phyloP scores from a whole-genome alignment of 2,329 filamentous ascomycete species.

The Mycogone perniciosa region DNA sequence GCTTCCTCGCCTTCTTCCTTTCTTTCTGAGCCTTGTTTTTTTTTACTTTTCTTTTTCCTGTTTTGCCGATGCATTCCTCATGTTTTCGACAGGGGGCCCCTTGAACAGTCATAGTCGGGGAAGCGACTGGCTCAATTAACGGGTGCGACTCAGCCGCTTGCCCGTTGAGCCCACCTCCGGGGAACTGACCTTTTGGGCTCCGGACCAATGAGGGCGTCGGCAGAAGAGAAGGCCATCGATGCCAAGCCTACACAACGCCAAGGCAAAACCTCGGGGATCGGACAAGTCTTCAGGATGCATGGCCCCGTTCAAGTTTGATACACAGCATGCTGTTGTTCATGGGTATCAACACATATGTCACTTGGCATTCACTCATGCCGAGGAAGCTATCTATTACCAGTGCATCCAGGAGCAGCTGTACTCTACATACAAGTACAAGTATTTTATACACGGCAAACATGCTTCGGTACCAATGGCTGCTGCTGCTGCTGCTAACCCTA shows the following conservation, averaged over 20 bases:
- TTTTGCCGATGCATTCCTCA: not conserved
- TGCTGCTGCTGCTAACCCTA: too few relatives aligned
- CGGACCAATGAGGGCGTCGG: constrained; percentile 7
- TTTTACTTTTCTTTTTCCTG: not conserved
- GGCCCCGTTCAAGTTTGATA: too few relatives aligned
- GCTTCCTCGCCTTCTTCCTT: not conserved
- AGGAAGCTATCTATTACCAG: too few relatives aligned
- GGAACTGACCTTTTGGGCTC: constrained; percentile 6
- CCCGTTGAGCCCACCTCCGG: constrained; percentile 5
- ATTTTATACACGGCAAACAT: too few relatives aligned
- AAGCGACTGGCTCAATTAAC: not conserved
- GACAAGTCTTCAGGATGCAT: too few relatives aligned
- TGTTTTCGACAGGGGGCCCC: not conserved
- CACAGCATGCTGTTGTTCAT: too few relatives aligned
- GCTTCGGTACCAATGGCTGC: too few relatives aligned
- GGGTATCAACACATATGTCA: too few relatives aligned
- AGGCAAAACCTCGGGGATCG: too few relatives aligned
- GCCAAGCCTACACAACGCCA: not conserved
- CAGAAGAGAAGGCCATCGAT: not conserved
- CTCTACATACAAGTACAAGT: too few relatives aligned
- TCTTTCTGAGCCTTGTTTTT: not conserved
- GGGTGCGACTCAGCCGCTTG: not conserved
- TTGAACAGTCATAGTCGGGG: not conserved
- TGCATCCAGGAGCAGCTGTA: too few relatives aligned
- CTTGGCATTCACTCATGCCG: too few relatives aligned